Evolutionary conservation across 164 flowering plant species (phyloP), one percentile per base, ranked within the genome.

Genomic region (Piper betle): DNA sequence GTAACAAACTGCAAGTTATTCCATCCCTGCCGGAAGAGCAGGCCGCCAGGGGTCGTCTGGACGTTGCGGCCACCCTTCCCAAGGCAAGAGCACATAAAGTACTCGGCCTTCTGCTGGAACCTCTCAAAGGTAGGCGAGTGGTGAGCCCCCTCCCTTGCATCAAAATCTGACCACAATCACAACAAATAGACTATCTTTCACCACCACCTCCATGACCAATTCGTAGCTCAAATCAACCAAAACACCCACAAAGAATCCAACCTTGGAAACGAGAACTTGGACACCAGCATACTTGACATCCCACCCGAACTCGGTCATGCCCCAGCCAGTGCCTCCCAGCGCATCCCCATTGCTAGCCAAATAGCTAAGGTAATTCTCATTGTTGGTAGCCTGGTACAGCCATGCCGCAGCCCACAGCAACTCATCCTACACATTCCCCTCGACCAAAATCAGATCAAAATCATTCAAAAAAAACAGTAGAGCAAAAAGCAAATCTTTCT

Each of bases 1-100:
- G 98, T 86, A 1, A 87, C 98, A 59, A 88, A 91, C 75, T 93
- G 97, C 82, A 93, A 46, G 67, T 91, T 91, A 85, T 91, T 91
- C 97, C 96, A 91, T 58, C 87, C 76, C 77, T 91, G 98, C 6
- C 82, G 67, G 84, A 78, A 88, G 39, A 88, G 76, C 15, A 88
- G 82, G 41, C 98, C 98, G 2, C 96, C 98, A 0, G 98, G 98
- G 10, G 95, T 88, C 74, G 68, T 86, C 71, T 79, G 94, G 12
- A 80, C 81, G 57, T 88, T 91, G 13, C 71, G 68, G 54, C 58
- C 66, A 7, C 91, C 88, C 71, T 88, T 91, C 13, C 96, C 96
- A 2, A 88, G 63, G 73, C 83, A 78, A 0, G 94, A 80, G 54
- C 97, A 91, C 91, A 91, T 82, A 84, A 86, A 91, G 57, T 58